phyloP scores from a whole-genome alignment of 2,329 filamentous ascomycete genomes.

The Alternaria alternata region DNA sequence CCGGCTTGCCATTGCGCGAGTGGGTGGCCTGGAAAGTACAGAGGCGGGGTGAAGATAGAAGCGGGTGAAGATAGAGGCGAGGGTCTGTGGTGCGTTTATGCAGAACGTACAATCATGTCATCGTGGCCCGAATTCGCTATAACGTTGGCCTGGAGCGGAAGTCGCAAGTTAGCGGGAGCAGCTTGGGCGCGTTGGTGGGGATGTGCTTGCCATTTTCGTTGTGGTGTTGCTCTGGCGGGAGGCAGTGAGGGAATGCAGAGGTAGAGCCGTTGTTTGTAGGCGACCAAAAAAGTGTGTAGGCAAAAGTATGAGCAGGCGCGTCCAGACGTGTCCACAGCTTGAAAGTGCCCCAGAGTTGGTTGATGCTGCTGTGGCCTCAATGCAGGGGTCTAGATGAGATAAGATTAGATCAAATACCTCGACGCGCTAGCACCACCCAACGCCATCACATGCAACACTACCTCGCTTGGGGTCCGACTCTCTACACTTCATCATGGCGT shows the following conservation, averaged over 20 bases:
- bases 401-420: constrained; percentile 38
- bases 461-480: neutral
- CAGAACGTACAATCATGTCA: constrained; percentile 94
- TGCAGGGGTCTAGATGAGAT: constrained; percentile 45
- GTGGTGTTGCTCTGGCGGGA: constrained; percentile 12
- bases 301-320: constrained; percentile 19
- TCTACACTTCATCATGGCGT: constrained; percentile 40
- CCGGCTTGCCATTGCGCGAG: constrained; percentile 19
- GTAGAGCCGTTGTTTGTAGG: neutral
- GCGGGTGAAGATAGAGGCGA: neutral
- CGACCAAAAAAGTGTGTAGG: constrained; percentile 17
- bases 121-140: constrained; percentile 90
- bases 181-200: constrained; percentile 26
- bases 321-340: constrained; percentile 32
- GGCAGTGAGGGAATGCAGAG: neutral
- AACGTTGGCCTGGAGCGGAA: constrained; percentile 69
- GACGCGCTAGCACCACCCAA: constrained; percentile 8
- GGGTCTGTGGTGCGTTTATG: constrained; percentile 5
- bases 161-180: constrained; percentile 42
- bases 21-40: neutral
- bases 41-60: neutral
- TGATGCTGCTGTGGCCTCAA: constrained; percentile 43
- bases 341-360: constrained; percentile 25
- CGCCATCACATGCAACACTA: constrained; percentile 14
- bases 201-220: constrained; percentile 38